Evolutionary conservation across 768 basidiomycete genomes (phyloP).

Genomic region (Tephrocybe rancida): DNA sequence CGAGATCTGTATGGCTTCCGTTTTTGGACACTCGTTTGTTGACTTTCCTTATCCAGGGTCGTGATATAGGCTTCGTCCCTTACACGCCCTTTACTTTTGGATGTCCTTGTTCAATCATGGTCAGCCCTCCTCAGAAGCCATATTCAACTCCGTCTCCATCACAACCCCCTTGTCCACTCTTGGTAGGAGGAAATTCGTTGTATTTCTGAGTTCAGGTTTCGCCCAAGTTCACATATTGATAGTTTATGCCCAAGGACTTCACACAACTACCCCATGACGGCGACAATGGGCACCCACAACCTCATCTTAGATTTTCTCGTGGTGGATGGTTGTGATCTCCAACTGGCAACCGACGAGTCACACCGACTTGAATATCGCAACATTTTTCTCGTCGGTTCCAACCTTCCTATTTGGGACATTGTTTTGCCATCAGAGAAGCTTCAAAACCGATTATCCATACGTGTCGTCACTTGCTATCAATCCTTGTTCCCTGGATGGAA

Average conservation of each 20-base stretch:
- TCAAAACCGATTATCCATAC: slow-evolving; percentile 7
- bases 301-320: neutral
- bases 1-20: slow-evolving; percentile 32
- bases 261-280: slow-evolving; percentile 8
- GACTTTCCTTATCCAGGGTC: slow-evolving; percentile 26
- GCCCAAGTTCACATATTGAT: neutral
- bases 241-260: neutral
- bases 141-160: slow-evolving; percentile 24
- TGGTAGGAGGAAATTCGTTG: neutral
- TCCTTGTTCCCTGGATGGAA: slow-evolving; percentile 30
- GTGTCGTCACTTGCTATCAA: slow-evolving; percentile 16
- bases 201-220: slow-evolving; percentile 1
- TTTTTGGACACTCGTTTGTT: slow-evolving; percentile 43
- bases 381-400: slow-evolving; percentile 8
- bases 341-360: neutral
- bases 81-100: slow-evolving; percentile 25
- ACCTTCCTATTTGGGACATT: slow-evolving; percentile 11
- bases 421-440: neutral
- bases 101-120: slow-evolving; percentile 27
- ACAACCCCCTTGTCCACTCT: slow-evolving; percentile 28
- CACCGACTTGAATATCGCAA: neutral
- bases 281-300: slow-evolving; percentile 19
- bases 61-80: slow-evolving; percentile 19
- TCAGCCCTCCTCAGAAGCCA: slow-evolving; percentile 6
- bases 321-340: too few species aligned